Evolutionary conservation across 306 rosid species (phyloP), one percentile per base, ranked within the genome.

Genomic region (Leucaena leucocephala): DNA sequence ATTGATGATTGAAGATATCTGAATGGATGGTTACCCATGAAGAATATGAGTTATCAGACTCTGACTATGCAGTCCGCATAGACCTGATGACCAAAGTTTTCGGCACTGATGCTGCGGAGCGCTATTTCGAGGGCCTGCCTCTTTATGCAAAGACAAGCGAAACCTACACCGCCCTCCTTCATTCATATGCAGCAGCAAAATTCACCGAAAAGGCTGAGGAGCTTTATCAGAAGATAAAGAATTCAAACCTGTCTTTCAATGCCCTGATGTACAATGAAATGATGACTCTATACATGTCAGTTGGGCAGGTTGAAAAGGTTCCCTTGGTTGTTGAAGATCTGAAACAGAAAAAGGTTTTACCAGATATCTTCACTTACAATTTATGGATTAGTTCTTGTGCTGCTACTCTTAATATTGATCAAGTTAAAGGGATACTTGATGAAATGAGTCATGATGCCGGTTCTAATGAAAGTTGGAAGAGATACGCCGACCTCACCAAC

Each of bases 311-410:
- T 27, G 97, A 91, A 77, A 95, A 92, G 89, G 94, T 95, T 59
- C 80, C 88, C 19, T 62, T 72, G 14, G 79, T 95, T 75, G 85
- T 95, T 17, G 96, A 91, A 78, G 97, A 95, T 43, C 83, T 95
- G 76, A 92, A 86, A 85, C 85, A 61, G 48, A 76, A 75, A 49
- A 90, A 83, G 82, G 88, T 92, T 50, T 76, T 83, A 12, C 96
- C 94, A 1, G 98, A 95, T 83, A 87, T 95, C 78, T 92, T 89
- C 81, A 95, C 97, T 35, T 95, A 91, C 82, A 95, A 95, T 84
- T 88, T 90, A 42, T 93, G 98, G 98, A 87, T 92, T 81, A 92
- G 98, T 84, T 90, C 98, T 5, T 83, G 86, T 83, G 98, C 98
- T 45, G 91, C 98, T 72, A 70, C 87, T 66, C 83, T 88, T 49